Evolutionary conservation across 1,284 basidiomycete species (phyloP), one percentile per base, ranked within the genome.

Genomic region (Cutaneotrichosporon curvatum): DNA sequence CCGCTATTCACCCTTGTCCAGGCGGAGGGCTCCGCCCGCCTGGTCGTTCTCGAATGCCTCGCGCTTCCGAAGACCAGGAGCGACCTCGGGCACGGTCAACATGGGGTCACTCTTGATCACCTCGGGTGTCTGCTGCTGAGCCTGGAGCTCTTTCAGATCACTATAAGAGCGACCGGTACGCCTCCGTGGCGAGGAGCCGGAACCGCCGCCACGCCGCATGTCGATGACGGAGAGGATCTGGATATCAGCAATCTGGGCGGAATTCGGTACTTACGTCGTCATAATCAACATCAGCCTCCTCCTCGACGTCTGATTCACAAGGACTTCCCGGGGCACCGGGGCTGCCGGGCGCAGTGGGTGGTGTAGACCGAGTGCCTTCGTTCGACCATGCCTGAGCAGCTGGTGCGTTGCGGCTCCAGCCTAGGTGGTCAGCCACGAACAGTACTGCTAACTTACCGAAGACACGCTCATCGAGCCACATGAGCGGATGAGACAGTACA

Each of bases 271-370:
- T 53, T 30, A 73, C 73, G 59, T 75, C 74, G 55, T 76, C 75
- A 50, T 76, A 76, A 51, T 76, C 75, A 20, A 73, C 70, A 48
- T 73, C 70, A 4, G 71, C 72, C 18, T 72, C 71, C 10, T 73
- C 72, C 16, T 71, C 71, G 9, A 60, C 61, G 40, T 72, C 72
- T 28, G 68, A 68, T 25, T 74, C 73, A 20, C 52, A 60, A 14
- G 63, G 70, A 45, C 60, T 63, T n/a, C 53, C 59, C 25, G 63
- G 66, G 0, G 57, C 58, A 20, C 34, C 60, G 14, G 63, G 70
- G 47, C 60, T 64, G 14, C 53, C 60, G 21, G 43, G 48, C 8
- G 63, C 65, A 12, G 67, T 64, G 18, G 53, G 50, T 4, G 61
- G 57, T 40, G 65, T 58, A 7, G 57, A 63, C 15, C 59, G 55